These are phyloP conservation scores for Rosa hybrid DNA, from an alignment of 331 rosid genomes.

Conservation along the genomic window DNA sequence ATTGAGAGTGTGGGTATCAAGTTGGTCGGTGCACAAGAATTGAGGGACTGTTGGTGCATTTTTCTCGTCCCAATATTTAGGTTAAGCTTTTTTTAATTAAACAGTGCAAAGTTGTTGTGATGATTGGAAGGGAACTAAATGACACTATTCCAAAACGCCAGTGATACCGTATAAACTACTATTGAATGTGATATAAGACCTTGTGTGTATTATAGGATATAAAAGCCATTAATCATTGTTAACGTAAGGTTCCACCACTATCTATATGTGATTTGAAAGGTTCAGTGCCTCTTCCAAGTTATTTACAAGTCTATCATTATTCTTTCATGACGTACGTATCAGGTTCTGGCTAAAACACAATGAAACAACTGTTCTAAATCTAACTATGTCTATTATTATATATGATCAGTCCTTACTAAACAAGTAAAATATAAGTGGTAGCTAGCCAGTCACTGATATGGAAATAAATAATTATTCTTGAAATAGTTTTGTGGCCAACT, in stretches of 20 bases:
- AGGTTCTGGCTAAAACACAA: constrained; percentile 16
- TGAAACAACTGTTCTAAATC: not conserved
- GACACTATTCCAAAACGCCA: constrained; percentile 39
- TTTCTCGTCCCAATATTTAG: no score
- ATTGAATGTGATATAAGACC: constrained; percentile 4
- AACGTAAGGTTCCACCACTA: constrained; percentile 12
- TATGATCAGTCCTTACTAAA: not conserved
- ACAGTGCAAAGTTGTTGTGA: not conserved
- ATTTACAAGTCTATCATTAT: not conserved
- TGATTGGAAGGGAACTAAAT: constrained; percentile 54
- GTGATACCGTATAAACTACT: constrained; percentile 6
- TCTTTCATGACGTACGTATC: constrained; percentile 40
- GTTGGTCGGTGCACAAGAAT: no score
- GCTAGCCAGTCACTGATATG: constrained; percentile 13
- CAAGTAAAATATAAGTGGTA: constrained; percentile 23
- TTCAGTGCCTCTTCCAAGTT: constrained; percentile 16
- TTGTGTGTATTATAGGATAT: not conserved
- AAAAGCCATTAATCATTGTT: constrained; percentile 8
- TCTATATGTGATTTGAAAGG: constrained; percentile 13
- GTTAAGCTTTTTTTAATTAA: not conserved
- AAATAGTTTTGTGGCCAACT: constrained; percentile 23
- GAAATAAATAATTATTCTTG: not conserved
- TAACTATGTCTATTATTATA: not conserved
- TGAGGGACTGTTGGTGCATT: no score
- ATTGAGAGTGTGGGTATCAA: no score